These are phyloP conservation scores for Prinsepia uniflora DNA, from an alignment of 306 rosid species.

Conservation along the genomic window DNA sequence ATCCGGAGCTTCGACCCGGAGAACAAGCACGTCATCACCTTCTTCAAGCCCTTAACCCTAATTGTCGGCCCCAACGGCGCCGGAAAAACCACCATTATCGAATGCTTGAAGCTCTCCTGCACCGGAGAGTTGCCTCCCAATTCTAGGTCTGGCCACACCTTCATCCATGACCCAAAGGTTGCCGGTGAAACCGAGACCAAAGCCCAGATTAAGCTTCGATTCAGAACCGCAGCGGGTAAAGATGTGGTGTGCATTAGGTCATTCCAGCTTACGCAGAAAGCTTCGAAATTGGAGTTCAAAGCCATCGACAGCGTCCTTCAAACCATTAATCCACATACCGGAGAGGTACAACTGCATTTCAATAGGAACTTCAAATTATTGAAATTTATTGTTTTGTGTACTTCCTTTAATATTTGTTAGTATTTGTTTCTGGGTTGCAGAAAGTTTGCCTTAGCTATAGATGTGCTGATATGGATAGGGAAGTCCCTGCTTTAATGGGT, in stretches of 20 bases:
- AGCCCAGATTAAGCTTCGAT: slow-evolving; percentile 91
- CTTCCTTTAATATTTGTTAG: background rate
- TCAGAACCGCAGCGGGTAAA: slow-evolving; percentile 80
- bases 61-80: slow-evolving; percentile 98
- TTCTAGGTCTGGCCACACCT: slow-evolving; percentile 94
- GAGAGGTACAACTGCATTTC: slow-evolving; percentile 48
- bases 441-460: slow-evolving; percentile 94
- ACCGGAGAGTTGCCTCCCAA: slow-evolving; percentile 96
- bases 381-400: background rate
- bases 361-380: background rate
- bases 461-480: slow-evolving; percentile 93
- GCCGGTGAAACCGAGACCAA: slow-evolving; percentile 96
- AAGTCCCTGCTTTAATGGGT: slow-evolving; percentile 92
- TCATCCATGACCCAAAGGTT: slow-evolving; percentile 97
- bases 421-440: slow-evolving; percentile 28
- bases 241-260: slow-evolving; percentile 91
- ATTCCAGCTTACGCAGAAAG: slow-evolving; percentile 90
- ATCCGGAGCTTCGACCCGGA: slow-evolving; percentile 98
- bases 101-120: slow-evolving; percentile 96
- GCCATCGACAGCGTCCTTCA: slow-evolving; percentile 97
- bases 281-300: slow-evolving; percentile 91
- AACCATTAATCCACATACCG: slow-evolving; percentile 84
- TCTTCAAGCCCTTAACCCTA: slow-evolving; percentile 92
- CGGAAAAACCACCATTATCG: slow-evolving; percentile 90
- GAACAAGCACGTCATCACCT: slow-evolving; percentile 87